Percentiles rank a stretch among this genome's conserved stretches.
Conservation (phyloP, 345 rosid species). For the Salix suchowensis region DNA sequence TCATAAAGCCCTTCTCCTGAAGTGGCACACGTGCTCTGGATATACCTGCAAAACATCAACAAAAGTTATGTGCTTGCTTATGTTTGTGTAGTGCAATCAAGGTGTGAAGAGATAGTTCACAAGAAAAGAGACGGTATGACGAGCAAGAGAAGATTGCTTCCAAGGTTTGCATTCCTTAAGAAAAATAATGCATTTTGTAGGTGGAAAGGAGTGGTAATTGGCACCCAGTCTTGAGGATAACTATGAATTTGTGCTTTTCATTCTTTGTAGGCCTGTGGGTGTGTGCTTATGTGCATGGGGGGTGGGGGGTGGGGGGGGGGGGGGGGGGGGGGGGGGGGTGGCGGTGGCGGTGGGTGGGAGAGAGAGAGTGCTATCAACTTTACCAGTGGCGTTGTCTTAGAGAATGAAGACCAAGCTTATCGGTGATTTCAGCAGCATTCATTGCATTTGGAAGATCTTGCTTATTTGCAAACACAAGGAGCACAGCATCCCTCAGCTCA, state of each 20-base stretch:
- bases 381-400: neutral
- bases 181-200: neutral
- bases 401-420: neutral
- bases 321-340: neutral
- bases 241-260: neutral
- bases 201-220: neutral
- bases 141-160: neutral
- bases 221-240: too few relatives aligned
- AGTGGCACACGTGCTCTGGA: conserved; percentile 1
- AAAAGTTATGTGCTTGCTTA: neutral
- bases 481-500: neutral
- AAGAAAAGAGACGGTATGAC: neutral
- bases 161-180: neutral
- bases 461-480: neutral
- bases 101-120: neutral
- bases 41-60: neutral
- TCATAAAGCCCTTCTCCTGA: neutral
- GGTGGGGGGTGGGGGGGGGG: neutral
- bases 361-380: neutral
- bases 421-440: neutral
- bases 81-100: neutral
- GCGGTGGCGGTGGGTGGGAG: neutral
- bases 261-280: neutral
- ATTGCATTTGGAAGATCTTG: neutral
- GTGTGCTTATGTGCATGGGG: too few relatives aligned